A percentile compares a stretch with the other conserved stretches of the same genome.
Conservation (phyloP, 2,329 filamentous ascomycete species). For the Botryotinia calthae region DNA sequence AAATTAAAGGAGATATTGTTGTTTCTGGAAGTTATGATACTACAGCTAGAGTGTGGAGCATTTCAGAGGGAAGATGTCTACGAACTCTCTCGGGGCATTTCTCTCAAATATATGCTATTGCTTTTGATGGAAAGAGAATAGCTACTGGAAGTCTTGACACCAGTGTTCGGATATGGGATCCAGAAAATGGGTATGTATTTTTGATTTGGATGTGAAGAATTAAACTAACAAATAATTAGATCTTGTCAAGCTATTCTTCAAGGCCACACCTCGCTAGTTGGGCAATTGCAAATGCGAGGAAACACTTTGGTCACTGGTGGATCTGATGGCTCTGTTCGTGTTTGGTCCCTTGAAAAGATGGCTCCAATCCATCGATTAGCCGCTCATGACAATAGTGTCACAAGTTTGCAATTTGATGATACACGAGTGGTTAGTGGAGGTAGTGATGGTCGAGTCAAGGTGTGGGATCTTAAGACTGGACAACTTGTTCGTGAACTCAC, state of each 20-base stretch:
- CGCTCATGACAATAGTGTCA: slow-evolving; percentile 97
- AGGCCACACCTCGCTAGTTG: slow-evolving; percentile 94
- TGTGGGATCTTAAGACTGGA: slow-evolving; percentile 94
- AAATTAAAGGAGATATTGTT: slow-evolving; percentile 93
- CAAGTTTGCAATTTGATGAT: slow-evolving; percentile 95
- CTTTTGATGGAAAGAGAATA: slow-evolving; percentile 90
- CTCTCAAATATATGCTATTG: slow-evolving; percentile 98
- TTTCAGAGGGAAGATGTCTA: slow-evolving; percentile 88
- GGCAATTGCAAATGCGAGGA: slow-evolving; percentile 91
- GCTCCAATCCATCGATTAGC: slow-evolving; percentile 90
- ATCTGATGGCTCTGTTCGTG: slow-evolving; percentile 90
- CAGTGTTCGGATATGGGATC: slow-evolving; percentile 96
- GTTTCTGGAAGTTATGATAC: slow-evolving; percentile 99
- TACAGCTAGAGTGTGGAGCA: slow-evolving; percentile 95
- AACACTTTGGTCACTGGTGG: slow-evolving; percentile 95
- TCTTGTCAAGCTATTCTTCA: slow-evolving; percentile 80
- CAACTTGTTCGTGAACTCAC: slow-evolving; percentile 88
- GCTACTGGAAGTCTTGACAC: slow-evolving; percentile 96
- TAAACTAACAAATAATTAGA: slow-evolving; percentile 39
- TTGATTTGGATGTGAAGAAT: slow-evolving; percentile 27
- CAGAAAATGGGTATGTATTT: slow-evolving; percentile 69
- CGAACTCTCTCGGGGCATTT: slow-evolving; percentile 91
- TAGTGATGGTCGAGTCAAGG: slow-evolving; percentile 95
- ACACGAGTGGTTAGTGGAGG: slow-evolving; percentile 93
- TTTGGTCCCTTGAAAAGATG: slow-evolving; percentile 92